Evolutionary conservation across 495 filamentous ascomycete species (phyloP), one percentile per base, ranked within the genome.

Genomic region (Thermothielavioides terrestris): DNA sequence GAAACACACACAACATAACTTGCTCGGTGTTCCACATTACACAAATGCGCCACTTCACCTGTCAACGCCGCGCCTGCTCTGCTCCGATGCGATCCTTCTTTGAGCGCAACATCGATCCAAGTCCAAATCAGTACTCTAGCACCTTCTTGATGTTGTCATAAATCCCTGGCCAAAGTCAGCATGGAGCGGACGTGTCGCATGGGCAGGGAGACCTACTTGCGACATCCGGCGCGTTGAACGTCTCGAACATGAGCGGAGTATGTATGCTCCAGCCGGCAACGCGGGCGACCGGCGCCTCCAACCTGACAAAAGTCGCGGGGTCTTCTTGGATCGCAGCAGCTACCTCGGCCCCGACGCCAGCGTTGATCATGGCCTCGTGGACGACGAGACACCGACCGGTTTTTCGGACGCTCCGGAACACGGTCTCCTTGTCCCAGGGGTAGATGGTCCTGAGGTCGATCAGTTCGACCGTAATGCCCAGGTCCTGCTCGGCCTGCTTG

Each of bases 311-410:
- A 1, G 89, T 88, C 38, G 78, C 72, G n/a, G 71, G 56, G 39
- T 80, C 79, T 42, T 91, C 88, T 61, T 97, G 91, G 46, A 98
- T 86, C 8, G 88, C 90, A 1, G 89, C 88, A 0, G 94, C 88
- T 4, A 98, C 82, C 62, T 97, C 89, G 15, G 94, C 90, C 9
- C 94, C 92, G 20, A 97, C 78, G 11, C 92, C 94, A 12, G 88
- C 90, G 65, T 95, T 97, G 45, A 94, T 73, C 87, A 95, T 95
- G 47, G 88, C 84, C 67, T 98, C 92, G 64, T 98, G 92, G 8
- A 97, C 92, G 1, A 98, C 84, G 26, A 98, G 76, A 27, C 88
- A 91, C 43, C 90, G 68, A 1, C 92, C 90, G 8, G 92, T 98
- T 70, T 92, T 96, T 56, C 74, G 74, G 6, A 96, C 92, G 55